Percentiles rank a stretch among this genome's conserved stretches.
These are phyloP conservation scores for Blastocystis hominis DNA, from an alignment of 352 stramenopile genomes.

Conservation along the genomic window DNA sequence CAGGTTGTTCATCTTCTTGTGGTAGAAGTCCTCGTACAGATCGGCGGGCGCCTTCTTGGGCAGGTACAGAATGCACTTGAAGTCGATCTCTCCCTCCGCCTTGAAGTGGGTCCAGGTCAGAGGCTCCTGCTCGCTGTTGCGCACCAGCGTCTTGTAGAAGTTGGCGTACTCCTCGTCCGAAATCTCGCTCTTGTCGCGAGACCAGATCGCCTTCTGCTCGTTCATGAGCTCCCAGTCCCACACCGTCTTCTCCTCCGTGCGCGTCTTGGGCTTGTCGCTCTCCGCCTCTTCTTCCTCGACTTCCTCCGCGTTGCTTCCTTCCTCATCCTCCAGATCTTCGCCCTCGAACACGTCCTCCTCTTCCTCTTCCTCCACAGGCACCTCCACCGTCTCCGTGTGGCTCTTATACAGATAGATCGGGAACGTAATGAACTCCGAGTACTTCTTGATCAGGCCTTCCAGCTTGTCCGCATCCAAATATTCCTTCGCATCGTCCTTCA, in stretches of 20 bases:
- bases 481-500: constrained; percentile 93
- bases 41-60: constrained; percentile 75
- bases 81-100: constrained; percentile 97
- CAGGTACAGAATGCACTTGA: constrained; percentile 96
- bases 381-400: constrained; percentile 77
- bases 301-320: constrained; percentile 67
- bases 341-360: constrained; percentile 69
- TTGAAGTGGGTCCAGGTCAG: constrained; percentile 97
- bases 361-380: constrained; percentile 69
- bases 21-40: constrained; percentile 79
- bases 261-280: constrained; percentile 67
- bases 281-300: constrained; percentile 69
- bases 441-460: constrained; percentile 84
- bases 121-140: constrained; percentile 69
- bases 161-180: constrained; percentile 92
- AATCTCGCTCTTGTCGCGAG: constrained; percentile 85
- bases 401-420: constrained; percentile 93
- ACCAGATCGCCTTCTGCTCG: constrained; percentile 92
- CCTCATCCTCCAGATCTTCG: constrained; percentile 65
- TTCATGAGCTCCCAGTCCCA: constrained; percentile 92
- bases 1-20: constrained; percentile 76
- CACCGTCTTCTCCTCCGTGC: constrained; percentile 83
- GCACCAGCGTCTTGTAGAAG: constrained; percentile 91
- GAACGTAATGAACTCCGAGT: constrained; percentile 99
- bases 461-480: constrained; percentile 86